phyloP scores from a whole-genome alignment of 257 asterid genomes.

The Cynanchum wilfordii region DNA sequence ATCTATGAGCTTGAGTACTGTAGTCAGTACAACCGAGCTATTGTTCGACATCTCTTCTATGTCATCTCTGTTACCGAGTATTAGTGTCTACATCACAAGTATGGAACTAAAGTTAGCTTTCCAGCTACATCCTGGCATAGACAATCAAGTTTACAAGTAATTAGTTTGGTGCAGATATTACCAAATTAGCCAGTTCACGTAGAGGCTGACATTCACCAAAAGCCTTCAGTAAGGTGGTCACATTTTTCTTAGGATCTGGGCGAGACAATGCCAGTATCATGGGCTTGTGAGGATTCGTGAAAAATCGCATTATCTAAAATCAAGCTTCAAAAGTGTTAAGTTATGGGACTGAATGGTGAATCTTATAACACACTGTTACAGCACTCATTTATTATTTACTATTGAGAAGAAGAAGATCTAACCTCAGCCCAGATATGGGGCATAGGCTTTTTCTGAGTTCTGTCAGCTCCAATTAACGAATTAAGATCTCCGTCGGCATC shows the following conservation, averaged over 20 bases:
- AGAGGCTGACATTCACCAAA: slow-evolving; percentile 66
- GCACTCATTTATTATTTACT: not conserved
- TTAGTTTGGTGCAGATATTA: slow-evolving; percentile 19
- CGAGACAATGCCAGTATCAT: slow-evolving; percentile 70
- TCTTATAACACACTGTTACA: not conserved
- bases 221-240: slow-evolving; percentile 61
- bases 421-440: slow-evolving; percentile 76
- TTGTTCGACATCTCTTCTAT: slow-evolving; percentile 55
- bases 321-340: not conserved
- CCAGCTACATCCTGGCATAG: not conserved
- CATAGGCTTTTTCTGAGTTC: slow-evolving; percentile 37
- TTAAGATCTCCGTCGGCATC: slow-evolving; percentile 57
- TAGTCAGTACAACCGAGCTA: slow-evolving; percentile 55
- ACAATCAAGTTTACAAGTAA: not conserved
- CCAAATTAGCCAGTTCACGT: slow-evolving; percentile 67
- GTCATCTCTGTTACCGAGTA: slow-evolving; percentile 65
- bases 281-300: slow-evolving; percentile 67
- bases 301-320: slow-evolving; percentile 58
- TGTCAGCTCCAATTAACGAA: slow-evolving; percentile 41
- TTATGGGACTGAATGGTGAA: not conserved
- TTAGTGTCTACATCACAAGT: slow-evolving; percentile 41
- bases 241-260: slow-evolving; percentile 66
- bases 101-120: slow-evolving; percentile 11
- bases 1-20: slow-evolving; percentile 59
- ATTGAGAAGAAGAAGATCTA: slow-evolving; percentile 16